These are phyloP conservation scores for Syncephalastrum contaminatum DNA, from an alignment of 371 early-diverging fungal genomes.

Conservation along the genomic window DNA sequence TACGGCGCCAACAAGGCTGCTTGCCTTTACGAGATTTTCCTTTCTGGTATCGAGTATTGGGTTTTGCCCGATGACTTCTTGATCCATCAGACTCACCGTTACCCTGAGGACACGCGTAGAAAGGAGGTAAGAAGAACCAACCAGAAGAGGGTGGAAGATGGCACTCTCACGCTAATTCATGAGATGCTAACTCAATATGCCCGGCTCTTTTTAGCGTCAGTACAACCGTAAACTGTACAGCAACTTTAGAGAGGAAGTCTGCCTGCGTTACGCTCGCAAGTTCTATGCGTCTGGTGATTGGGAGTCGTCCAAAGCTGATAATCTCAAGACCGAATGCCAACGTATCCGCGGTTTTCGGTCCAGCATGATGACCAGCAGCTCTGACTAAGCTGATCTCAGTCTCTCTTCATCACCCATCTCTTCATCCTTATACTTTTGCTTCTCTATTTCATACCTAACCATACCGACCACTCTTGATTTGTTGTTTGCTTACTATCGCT, in stretches of 20 bases:
- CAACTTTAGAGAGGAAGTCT: slow-evolving; percentile 66
- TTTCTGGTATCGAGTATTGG: slow-evolving; percentile 67
- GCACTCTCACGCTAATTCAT: background rate
- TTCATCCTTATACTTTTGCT: no score
- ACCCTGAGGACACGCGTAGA: slow-evolving; percentile 60
- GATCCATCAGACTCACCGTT: slow-evolving; percentile 69
- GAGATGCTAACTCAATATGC: background rate
- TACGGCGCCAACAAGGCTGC: slow-evolving; percentile 78
- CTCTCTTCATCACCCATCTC: no score
- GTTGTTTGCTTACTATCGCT: no score
- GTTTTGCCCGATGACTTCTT: slow-evolving; percentile 65
- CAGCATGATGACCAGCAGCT: slow-evolving; percentile 14
- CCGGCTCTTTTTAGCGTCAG: slow-evolving; percentile 43
- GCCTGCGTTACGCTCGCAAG: slow-evolving; percentile 61
- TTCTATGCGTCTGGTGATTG: slow-evolving; percentile 55
- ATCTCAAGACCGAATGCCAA: slow-evolving; percentile 51
- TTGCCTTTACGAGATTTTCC: slow-evolving; percentile 67
- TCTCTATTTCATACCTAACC: no score
- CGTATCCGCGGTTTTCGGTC: slow-evolving; percentile 45
- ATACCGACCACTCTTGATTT: no score
- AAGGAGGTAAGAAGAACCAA: slow-evolving; percentile 49
- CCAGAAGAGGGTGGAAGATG: background rate
- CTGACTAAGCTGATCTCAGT: no score
- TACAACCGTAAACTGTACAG: slow-evolving; percentile 63
- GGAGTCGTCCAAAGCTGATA: slow-evolving; percentile 45